Base-by-base conservation (phyloP, 805 yeast species). In the Myxozyma nipponensis region DNA sequence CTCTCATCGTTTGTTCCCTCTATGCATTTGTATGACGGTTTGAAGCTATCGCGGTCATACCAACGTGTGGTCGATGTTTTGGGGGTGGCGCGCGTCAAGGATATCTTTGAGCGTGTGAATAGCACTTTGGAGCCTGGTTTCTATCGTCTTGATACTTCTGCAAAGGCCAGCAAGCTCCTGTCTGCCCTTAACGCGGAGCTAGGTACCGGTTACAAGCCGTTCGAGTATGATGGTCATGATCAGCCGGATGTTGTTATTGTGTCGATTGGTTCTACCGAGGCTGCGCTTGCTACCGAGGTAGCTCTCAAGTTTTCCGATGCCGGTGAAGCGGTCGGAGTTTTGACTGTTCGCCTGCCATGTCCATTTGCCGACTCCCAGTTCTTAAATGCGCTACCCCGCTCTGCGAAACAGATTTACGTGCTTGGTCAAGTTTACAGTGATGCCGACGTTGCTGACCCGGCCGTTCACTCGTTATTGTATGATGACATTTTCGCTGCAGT, bases 1-100 rank as follows among this genome's bases (percentile, higher is more conserved):
- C 70, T 90, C 19, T 73, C 77, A 28, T 60, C 72, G 39, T 69
- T 69, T 24, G 65, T 63, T n/a, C 85, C 95, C 2, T 75, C 83
- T 13, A 65, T 88, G 49, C 82, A 86, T 67, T 73, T 87, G 55
- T 87, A 83, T 65, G 96, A 90, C 66, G 97, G 96, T 30, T 74
- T 85, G 13, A 76, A 81, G 45, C 82, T 78, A 50, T 64, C 78
- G 51, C 78, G 77, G 55, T 75, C 77, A 47, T 73, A 69, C 66
- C 70, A 76, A 57, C 55, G 58, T 37, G 50, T 57, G 23, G 43
- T 55, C 4, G 58, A 56, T 32, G 62, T 65, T 15, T 39, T 74
- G 55, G 62, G 70, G n/a, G 68, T 73, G 47, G 72, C 75, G 47
- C 54, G 49, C 39, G 49, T 39, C 44, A 49, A 26, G 41, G 49